These are phyloP conservation scores for Gremmenia infestans DNA, from an alignment of 2,329 filamentous ascomycete genomes.

Conservation along the genomic window DNA sequence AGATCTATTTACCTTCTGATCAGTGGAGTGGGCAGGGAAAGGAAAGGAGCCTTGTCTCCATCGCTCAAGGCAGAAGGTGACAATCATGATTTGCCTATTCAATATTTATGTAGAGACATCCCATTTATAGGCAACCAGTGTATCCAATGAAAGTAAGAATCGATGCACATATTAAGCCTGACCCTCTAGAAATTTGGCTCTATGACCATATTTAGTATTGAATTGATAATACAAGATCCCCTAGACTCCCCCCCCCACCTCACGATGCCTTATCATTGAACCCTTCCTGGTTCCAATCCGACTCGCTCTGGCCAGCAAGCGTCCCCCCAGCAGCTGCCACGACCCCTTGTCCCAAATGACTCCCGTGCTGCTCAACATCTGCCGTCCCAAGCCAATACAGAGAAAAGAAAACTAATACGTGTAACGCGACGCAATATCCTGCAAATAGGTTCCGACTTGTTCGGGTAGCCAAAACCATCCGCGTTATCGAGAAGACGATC, in stretches of 20 bases:
- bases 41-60: not conserved
- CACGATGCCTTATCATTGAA: slow-evolving; percentile 27
- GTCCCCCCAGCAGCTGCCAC: slow-evolving; percentile 39
- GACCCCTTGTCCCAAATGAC: slow-evolving; percentile 34
- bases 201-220: not conserved
- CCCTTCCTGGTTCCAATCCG: slow-evolving; percentile 54
- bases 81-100: not conserved
- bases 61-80: not conserved
- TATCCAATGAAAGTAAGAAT: not conserved
- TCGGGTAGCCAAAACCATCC: slow-evolving; percentile 84
- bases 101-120: not conserved
- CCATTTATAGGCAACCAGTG: not conserved
- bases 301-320: slow-evolving; percentile 33
- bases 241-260: slow-evolving; percentile 3
- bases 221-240: slow-evolving; percentile 20
- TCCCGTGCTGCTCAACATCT: slow-evolving; percentile 51
- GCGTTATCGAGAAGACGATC: slow-evolving; percentile 82
- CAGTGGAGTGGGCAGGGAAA: not conserved
- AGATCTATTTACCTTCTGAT: not conserved
- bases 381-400: slow-evolving; percentile 76
- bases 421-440: slow-evolving; percentile 81
- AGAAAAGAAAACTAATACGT: slow-evolving; percentile 80
- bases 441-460: slow-evolving; percentile 93
- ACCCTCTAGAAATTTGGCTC: not conserved
- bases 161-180: not conserved